Evolutionary conservation across 345 rosid species (phyloP).

Genomic region (Murraya koenigii): DNA sequence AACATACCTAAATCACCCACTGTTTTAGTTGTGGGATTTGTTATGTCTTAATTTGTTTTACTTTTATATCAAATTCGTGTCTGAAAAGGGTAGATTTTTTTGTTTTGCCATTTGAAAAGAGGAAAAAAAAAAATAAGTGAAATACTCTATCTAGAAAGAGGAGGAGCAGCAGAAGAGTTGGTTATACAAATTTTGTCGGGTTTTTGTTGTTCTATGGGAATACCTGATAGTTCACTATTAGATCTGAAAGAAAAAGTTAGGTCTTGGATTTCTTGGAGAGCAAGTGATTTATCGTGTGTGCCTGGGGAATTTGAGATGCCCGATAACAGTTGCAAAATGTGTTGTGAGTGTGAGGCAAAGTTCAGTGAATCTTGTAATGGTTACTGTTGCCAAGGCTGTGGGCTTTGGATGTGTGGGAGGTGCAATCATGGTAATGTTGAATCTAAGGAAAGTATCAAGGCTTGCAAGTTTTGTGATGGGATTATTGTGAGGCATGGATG

Average conservation of each 20-base stretch:
- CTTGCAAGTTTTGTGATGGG: slow-evolving; percentile 66
- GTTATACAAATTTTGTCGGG: slow-evolving; percentile 33
- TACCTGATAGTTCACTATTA: slow-evolving; percentile 62
- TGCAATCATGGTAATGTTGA: slow-evolving; percentile 33
- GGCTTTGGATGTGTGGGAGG: slow-evolving; percentile 51
- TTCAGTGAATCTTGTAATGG: slow-evolving; percentile 28
- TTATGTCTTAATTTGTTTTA: slow-evolving; percentile 6
- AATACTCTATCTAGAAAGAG: slow-evolving; percentile 24
- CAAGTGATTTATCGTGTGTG: slow-evolving; percentile 45
- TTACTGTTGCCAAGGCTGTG: slow-evolving; percentile 64
- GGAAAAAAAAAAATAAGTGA: neutral
- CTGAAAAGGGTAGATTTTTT: slow-evolving; percentile 20
- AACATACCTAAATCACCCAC: slow-evolving; percentile 39
- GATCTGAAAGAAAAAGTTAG: slow-evolving; percentile 70
- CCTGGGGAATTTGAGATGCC: slow-evolving; percentile 47
- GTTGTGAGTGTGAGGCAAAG: slow-evolving; percentile 47
- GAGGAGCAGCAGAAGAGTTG: slow-evolving; percentile 15
- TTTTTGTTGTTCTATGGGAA: slow-evolving; percentile 59
- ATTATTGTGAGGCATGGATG: slow-evolving; percentile 31
- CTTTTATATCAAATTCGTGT: slow-evolving; percentile 13
- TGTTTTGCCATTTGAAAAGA: slow-evolving; percentile 1
- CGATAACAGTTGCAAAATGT: slow-evolving; percentile 34
- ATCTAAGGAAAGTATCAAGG: slow-evolving; percentile 28
- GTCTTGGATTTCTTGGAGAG: slow-evolving; percentile 72
- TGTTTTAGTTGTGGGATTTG: slow-evolving; percentile 56